Percentiles rank a stretch among this genome's conserved stretches.
Evolutionary conservation across 2,329 filamentous ascomycete genomes (phyloP).

Genomic region (Aureobasidium sp.): DNA sequence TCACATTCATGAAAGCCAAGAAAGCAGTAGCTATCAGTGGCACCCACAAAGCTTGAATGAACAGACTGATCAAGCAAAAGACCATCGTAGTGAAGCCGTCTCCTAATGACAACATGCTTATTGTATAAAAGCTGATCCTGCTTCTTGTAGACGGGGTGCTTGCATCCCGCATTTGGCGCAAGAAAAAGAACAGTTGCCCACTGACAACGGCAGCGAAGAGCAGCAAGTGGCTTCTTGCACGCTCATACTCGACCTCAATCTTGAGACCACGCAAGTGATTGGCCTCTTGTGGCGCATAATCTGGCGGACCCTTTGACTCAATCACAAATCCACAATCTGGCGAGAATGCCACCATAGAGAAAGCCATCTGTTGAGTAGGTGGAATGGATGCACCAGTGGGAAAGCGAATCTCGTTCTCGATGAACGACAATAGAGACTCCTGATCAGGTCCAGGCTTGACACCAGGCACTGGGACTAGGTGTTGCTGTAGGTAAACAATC

Average conservation of each 20-base stretch:
- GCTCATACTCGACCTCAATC: slow-evolving; percentile 43
- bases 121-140: slow-evolving; percentile 57
- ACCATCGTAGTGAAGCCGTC: slow-evolving; percentile 52
- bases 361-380: slow-evolving; percentile 45
- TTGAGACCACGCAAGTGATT: slow-evolving; percentile 52
- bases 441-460: slow-evolving; percentile 6
- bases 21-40: slow-evolving; percentile 51
- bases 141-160: slow-evolving; percentile 59
- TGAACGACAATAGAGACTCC: slow-evolving; percentile 37
- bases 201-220: slow-evolving; percentile 44
- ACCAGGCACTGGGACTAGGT: slow-evolving; percentile 37
- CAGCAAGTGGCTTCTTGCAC: slow-evolving; percentile 46
- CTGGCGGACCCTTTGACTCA: slow-evolving; percentile 53
- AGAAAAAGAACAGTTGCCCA: slow-evolving; percentile 49
- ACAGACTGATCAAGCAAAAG: slow-evolving; percentile 49
- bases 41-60: slow-evolving; percentile 49
- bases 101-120: slow-evolving; percentile 54
- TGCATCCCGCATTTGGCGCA: slow-evolving; percentile 57
- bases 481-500: slow-evolving; percentile 75
- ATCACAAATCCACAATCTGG: slow-evolving; percentile 62
- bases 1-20: slow-evolving; percentile 53
- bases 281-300: slow-evolving; percentile 44
- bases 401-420: slow-evolving; percentile 54
- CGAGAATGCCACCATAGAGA: slow-evolving; percentile 57
- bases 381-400: slow-evolving; percentile 52